Percentiles rank a stretch among this genome's conserved stretches.
phyloP scores from a whole-genome alignment of 75 land plant genomes.

The Isoetes taiwanensis region DNA sequence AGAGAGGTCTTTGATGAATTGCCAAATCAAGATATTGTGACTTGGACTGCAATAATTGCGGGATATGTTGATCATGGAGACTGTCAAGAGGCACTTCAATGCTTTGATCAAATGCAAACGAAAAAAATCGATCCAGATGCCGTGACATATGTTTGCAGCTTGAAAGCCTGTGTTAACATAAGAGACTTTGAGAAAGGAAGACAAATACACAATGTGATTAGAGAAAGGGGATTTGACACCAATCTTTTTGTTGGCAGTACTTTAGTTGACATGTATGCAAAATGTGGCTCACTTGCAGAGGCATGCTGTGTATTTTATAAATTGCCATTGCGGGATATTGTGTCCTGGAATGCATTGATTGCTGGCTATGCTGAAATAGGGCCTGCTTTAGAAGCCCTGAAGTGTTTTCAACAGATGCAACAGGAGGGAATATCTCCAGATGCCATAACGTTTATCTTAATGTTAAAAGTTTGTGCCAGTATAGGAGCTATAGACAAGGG shows the following conservation, averaged over 20 bases:
- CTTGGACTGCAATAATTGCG: conserved; percentile 24
- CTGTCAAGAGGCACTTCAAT: not conserved
- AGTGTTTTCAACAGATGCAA: conserved; percentile 17
- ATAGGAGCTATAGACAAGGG: not conserved
- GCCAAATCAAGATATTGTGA: conserved; percentile 11
- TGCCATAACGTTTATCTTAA: too few species aligned
- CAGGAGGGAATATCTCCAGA: not conserved
- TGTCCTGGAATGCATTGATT: conserved; percentile 24
- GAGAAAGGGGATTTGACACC: conserved; percentile 18
- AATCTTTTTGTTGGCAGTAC: conserved; percentile 26
- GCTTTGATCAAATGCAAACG: conserved; percentile 13
- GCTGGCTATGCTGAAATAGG: conserved; percentile 28
- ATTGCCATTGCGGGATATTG: conserved; percentile 10
- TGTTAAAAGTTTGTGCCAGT: not conserved
- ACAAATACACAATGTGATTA: conserved; percentile 24
- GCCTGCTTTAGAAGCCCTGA: conserved; percentile 13
- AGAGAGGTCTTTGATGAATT: conserved; percentile 13
- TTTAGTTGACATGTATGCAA: conserved; percentile 16
- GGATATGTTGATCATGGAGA: conserved; percentile 18
- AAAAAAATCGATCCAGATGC: conserved; percentile 13
- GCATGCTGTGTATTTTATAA: not conserved
- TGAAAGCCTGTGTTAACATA: conserved; percentile 5
- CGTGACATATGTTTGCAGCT: conserved; percentile 8
- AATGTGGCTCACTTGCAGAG: not conserved
- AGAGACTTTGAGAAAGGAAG: conserved; percentile 18